Percentiles rank a stretch among this genome's conserved stretches.
phyloP scores from a whole-genome alignment of 306 rosid genomes.

The Quercus suber region DNA sequence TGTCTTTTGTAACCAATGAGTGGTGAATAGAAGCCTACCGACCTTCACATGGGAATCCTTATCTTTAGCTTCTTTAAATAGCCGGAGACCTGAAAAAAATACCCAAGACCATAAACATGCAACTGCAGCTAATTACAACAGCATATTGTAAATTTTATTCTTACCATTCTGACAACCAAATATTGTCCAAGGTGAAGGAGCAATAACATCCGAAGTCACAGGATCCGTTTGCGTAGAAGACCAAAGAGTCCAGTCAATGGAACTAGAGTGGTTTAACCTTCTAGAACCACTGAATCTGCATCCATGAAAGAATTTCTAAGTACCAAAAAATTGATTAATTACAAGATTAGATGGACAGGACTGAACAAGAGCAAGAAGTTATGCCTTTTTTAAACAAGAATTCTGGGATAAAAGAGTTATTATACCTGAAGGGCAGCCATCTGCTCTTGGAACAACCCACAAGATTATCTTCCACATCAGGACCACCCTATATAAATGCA shows the following conservation, averaged over 20 bases:
- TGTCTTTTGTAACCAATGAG: slow-evolving; percentile 10
- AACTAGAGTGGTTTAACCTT: slow-evolving; percentile 37
- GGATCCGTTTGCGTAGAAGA: slow-evolving; percentile 49
- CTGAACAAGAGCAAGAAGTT: background rate
- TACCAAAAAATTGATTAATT: background rate
- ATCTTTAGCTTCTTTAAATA: slow-evolving; percentile 82
- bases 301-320: slow-evolving; percentile 2
- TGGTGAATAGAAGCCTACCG: slow-evolving; percentile 21
- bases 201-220: slow-evolving; percentile 69
- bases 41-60: slow-evolving; percentile 62
- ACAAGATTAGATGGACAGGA: background rate
- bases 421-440: slow-evolving; percentile 57
- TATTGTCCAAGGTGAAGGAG: slow-evolving; percentile 90
- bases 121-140: slow-evolving; percentile 15
- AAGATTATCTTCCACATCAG: slow-evolving; percentile 35
- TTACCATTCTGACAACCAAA: slow-evolving; percentile 93
- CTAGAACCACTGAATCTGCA: slow-evolving; percentile 60
- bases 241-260: slow-evolving; percentile 46
- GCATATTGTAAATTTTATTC: slow-evolving; percentile 20
- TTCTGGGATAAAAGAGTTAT: background rate
- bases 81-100: slow-evolving; percentile 66
- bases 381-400: background rate
- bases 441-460: slow-evolving; percentile 36
- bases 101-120: slow-evolving; percentile 11
- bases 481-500: slow-evolving; percentile 44